Conservation (phyloP, 768 basidiomycete genomes). For the Lactarius psammicola region DNA sequence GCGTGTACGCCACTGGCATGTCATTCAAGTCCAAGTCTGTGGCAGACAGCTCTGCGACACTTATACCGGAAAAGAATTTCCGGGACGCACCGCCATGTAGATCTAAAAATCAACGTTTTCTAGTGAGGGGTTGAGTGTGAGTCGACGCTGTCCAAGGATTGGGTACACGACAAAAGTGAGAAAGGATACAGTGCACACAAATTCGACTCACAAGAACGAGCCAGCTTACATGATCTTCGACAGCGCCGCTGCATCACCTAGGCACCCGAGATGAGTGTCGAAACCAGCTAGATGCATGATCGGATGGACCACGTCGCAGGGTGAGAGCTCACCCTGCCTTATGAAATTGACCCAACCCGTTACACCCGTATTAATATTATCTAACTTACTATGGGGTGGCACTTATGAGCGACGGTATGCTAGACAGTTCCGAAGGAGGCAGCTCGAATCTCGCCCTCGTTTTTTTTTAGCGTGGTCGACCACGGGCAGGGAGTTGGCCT, state of each 20-base stretch:
- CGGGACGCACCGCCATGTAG: constrained; percentile 28
- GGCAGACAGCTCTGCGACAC: constrained; percentile 4
- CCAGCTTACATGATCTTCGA: too few species aligned
- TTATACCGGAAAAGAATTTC: constrained; percentile 2
- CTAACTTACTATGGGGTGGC: constrained; percentile 25
- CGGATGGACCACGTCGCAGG: not conserved
- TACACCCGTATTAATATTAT: too few species aligned
- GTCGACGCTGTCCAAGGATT: constrained; percentile 2
- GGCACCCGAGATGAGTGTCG: constrained; percentile 30
- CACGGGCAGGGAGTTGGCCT: not conserved
- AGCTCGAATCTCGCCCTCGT: constrained; percentile 28
- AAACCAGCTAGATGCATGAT: too few species aligned
- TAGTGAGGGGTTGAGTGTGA: constrained; percentile 10
- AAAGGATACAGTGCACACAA: too few species aligned
- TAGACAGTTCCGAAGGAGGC: not conserved
- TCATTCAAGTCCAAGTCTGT: constrained; percentile 12
- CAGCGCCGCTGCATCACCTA: too few species aligned
- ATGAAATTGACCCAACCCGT: too few species aligned
- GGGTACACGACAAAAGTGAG: too few species aligned
- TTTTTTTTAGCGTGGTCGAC: constrained; percentile 28
- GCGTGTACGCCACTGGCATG: constrained; percentile 4
- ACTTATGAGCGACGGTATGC: constrained; percentile 22
- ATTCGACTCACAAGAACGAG: constrained; percentile 30
- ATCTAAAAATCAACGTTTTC: constrained; percentile 20
- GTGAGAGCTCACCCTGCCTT: constrained; percentile 25